A percentile compares a stretch with the other conserved stretches of the same genome.
phyloP scores from a whole-genome alignment of 2,329 filamentous ascomycete genomes.

The Didymella lethalis region DNA sequence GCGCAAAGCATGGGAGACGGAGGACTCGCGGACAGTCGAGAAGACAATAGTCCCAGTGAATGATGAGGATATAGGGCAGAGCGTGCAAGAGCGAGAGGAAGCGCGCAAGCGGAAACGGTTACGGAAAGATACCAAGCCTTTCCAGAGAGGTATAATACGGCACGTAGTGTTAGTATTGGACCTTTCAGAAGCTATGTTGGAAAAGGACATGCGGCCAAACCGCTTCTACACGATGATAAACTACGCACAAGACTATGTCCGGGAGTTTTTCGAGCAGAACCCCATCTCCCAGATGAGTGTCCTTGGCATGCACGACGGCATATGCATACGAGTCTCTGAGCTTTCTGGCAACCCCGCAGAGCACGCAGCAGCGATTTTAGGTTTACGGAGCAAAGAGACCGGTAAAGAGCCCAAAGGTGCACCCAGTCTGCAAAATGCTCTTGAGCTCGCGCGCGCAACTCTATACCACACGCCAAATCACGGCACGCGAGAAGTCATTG shows the following conservation, averaged over 20 bases:
- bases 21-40: slow-evolving; percentile 59
- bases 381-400: slow-evolving; percentile 69
- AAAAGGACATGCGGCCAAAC: slow-evolving; percentile 92
- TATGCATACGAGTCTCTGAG: slow-evolving; percentile 85
- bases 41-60: slow-evolving; percentile 65
- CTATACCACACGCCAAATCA: slow-evolving; percentile 94
- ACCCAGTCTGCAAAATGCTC: slow-evolving; percentile 80
- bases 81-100: slow-evolving; percentile 77
- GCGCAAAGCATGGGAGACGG: slow-evolving; percentile 58
- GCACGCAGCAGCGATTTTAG: slow-evolving; percentile 79
- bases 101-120: slow-evolving; percentile 82
- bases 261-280: slow-evolving; percentile 98
- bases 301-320: slow-evolving; percentile 89
- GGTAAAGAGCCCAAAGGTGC: slow-evolving; percentile 63
- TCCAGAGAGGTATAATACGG: slow-evolving; percentile 97
- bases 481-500: slow-evolving; percentile 89
- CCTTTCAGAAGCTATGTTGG: slow-evolving; percentile 90
- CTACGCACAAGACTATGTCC: slow-evolving; percentile 86
- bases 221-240: slow-evolving; percentile 82
- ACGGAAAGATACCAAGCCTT: slow-evolving; percentile 89
- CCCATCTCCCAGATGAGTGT: slow-evolving; percentile 95
- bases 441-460: slow-evolving; percentile 92
- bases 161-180: slow-evolving; percentile 91
- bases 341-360: slow-evolving; percentile 91
- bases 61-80: slow-evolving; percentile 77